Evolutionary conservation across 2,329 filamentous ascomycete species (phyloP).

Genomic region (Fusarium circinatum): DNA sequence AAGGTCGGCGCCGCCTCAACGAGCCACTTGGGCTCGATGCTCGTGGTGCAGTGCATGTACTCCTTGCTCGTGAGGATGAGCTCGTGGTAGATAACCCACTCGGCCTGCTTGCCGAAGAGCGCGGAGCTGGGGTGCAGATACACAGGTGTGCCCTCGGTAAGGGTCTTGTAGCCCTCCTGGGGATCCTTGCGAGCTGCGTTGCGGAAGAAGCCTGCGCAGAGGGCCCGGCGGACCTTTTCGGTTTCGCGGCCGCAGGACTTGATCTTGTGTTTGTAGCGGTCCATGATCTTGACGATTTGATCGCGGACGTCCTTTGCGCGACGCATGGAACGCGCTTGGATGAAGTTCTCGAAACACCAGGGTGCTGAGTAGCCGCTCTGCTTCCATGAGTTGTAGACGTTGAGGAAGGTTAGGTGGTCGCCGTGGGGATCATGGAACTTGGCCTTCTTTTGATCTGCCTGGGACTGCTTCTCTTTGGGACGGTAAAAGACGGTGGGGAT

Average conservation of each 20-base stretch:
- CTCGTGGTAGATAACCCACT: slow-evolving; percentile 95
- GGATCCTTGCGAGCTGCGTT: slow-evolving; percentile 95
- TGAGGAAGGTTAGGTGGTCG: slow-evolving; percentile 93
- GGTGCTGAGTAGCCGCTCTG: slow-evolving; percentile 81
- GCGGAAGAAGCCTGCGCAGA: slow-evolving; percentile 95
- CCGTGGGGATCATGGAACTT: slow-evolving; percentile 97
- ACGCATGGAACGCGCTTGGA: slow-evolving; percentile 89
- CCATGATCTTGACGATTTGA: slow-evolving; percentile 93
- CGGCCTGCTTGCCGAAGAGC: slow-evolving; percentile 93
- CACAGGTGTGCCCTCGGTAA: slow-evolving; percentile 93
- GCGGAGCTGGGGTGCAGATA: slow-evolving; percentile 93
- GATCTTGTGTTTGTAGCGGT: slow-evolving; percentile 85
- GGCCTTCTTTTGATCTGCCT: slow-evolving; percentile 96
- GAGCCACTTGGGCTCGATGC: slow-evolving; percentile 93
- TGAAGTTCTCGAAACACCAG: slow-evolving; percentile 99
- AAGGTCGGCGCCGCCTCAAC: slow-evolving; percentile 98
- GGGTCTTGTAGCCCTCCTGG: slow-evolving; percentile 95
- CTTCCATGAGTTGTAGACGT: slow-evolving; percentile 99
- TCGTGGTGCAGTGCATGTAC: slow-evolving; percentile 96
- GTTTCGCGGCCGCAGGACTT: slow-evolving; percentile 89
- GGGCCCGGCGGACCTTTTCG: slow-evolving; percentile 83
- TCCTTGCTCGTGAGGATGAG: slow-evolving; percentile 95
- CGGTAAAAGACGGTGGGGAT: slow-evolving; percentile 90
- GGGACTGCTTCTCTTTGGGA: slow-evolving; percentile 95
- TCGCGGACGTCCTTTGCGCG: slow-evolving; percentile 92